Evolutionary conservation across 2,329 filamentous ascomycete genomes (phyloP).

Genomic region (Calonectria naviculata): DNA sequence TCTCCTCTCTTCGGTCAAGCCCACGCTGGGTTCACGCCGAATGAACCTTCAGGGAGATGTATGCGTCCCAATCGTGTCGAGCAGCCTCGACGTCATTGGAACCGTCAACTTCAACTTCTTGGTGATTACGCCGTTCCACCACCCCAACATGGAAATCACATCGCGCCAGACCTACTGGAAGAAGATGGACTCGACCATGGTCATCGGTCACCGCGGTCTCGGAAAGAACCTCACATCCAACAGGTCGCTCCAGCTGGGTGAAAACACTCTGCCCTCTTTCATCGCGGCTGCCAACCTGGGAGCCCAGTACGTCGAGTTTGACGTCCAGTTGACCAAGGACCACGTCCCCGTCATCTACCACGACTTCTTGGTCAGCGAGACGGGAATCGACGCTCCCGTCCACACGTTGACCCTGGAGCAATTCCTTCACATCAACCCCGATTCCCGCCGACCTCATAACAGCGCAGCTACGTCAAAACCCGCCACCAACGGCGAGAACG

Average conservation of each 20-base stretch:
- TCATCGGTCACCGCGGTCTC: constrained; percentile 77
- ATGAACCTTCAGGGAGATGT: constrained; percentile 94
- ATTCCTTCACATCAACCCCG: constrained; percentile 86
- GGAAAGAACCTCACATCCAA: constrained; percentile 91
- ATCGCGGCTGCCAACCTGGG: constrained; percentile 95
- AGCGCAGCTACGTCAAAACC: constrained; percentile 23
- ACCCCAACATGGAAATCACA: constrained; percentile 93
- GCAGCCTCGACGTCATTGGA: constrained; percentile 89
- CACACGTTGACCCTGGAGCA: constrained; percentile 95
- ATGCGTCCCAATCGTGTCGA: constrained; percentile 89
- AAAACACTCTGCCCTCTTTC: constrained; percentile 96
- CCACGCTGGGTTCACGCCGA: constrained; percentile 84
- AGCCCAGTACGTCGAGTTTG: constrained; percentile 79
- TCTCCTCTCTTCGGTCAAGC: constrained; percentile 86
- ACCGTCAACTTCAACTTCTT: constrained; percentile 97
- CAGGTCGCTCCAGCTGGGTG: constrained; percentile 90
- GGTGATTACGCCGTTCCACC: constrained; percentile 92
- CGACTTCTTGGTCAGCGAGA: constrained; percentile 97
- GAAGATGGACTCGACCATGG: constrained; percentile 88
- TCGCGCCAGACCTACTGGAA: constrained; percentile 97
- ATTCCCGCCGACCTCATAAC: constrained; percentile 47
- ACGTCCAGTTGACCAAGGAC: constrained; percentile 98
- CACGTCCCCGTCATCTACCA: constrained; percentile 99
- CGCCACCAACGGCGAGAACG: constrained; percentile 46
- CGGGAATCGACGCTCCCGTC: constrained; percentile 95